Percentiles rank a stretch among this genome's conserved stretches.
phyloP scores from a whole-genome alignment of 805 yeast species.

The Metschnikowia kunwiensis region DNA sequence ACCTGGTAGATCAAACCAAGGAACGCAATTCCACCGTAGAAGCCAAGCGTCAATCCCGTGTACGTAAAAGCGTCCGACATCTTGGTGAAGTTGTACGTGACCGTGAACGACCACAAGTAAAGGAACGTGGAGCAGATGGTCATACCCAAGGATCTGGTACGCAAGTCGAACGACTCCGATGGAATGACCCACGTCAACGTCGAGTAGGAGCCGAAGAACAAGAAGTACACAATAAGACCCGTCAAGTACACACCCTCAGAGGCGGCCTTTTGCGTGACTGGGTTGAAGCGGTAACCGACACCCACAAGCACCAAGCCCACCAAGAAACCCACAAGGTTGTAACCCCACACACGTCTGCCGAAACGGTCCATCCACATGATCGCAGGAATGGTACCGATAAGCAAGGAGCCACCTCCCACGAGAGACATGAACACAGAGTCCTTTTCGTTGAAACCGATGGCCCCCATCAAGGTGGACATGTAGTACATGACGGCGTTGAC shows the following conservation, averaged over 20 bases:
- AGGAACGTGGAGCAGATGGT: conserved; percentile 54
- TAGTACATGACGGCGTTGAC: conserved; percentile 65
- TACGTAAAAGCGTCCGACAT: conserved; percentile 58
- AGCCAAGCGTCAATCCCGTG: conserved; percentile 62
- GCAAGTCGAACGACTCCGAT: conserved; percentile 58
- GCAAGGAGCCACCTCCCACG: conserved; percentile 63
- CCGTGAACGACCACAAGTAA: conserved; percentile 61
- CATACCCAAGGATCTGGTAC: conserved; percentile 64
- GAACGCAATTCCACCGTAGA: conserved; percentile 65
- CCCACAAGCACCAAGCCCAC: conserved; percentile 61
- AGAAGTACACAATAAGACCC: conserved; percentile 62
- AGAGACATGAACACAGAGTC: conserved; percentile 62
- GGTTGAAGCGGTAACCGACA: conserved; percentile 47
- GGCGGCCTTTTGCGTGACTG: conserved; percentile 43
- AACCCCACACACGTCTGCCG: conserved; percentile 61
- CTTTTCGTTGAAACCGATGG: conserved; percentile 52
- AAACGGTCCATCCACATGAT: conserved; percentile 54
- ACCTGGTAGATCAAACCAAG: conserved; percentile 52
- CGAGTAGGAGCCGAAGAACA: conserved; percentile 64
- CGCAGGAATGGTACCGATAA: conserved; percentile 66
- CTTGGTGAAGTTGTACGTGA: conserved; percentile 58
- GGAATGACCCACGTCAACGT: conserved; percentile 69
- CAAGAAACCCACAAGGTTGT: conserved; percentile 55
- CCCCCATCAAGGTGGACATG: conserved; percentile 54
- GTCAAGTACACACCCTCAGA: conserved; percentile 55